Evolutionary conservation across 768 basidiomycete species (phyloP).

Genomic region (Mrakia frigida): DNA sequence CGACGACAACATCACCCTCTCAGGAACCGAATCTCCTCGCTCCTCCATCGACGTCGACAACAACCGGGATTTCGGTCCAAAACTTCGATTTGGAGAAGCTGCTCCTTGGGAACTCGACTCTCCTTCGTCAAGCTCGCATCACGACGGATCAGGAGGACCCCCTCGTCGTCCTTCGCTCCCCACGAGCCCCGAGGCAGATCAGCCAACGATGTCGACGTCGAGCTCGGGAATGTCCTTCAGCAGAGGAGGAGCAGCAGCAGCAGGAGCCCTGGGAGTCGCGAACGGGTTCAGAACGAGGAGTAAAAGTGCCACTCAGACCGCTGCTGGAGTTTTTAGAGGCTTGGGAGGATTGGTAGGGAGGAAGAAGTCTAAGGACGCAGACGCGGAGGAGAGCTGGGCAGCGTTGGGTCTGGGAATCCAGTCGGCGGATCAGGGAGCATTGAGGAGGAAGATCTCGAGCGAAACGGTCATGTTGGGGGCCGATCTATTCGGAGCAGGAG

Average conservation of each 20-base stretch:
- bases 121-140: not conserved
- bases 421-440: not conserved
- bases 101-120: slow-evolving; percentile 9
- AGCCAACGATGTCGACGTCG: not conserved
- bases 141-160: not conserved
- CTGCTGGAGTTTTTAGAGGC: not conserved
- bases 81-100: not conserved
- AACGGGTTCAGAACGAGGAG: not conserved
- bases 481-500: not conserved
- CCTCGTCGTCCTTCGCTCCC: not conserved
- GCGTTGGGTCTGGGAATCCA: not conserved
- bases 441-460: not conserved
- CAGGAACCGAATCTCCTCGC: not conserved
- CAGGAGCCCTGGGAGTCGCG: not conserved
- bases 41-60: not conserved
- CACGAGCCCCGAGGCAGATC: not conserved
- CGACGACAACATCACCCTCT: slow-evolving; percentile 6
- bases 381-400: slow-evolving; percentile 1
- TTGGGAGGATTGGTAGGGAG: not conserved
- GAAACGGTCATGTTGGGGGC: slow-evolving; percentile 4
- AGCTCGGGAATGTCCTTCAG: not conserved
- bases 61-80: not conserved
- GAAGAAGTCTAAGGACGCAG: not conserved
- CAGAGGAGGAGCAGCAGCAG: not conserved
- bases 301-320: not conserved